These are phyloP conservation scores for Melampsora abietis-canadensis DNA, from an alignment of 1,284 basidiomycete species.

Conservation along the genomic window DNA sequence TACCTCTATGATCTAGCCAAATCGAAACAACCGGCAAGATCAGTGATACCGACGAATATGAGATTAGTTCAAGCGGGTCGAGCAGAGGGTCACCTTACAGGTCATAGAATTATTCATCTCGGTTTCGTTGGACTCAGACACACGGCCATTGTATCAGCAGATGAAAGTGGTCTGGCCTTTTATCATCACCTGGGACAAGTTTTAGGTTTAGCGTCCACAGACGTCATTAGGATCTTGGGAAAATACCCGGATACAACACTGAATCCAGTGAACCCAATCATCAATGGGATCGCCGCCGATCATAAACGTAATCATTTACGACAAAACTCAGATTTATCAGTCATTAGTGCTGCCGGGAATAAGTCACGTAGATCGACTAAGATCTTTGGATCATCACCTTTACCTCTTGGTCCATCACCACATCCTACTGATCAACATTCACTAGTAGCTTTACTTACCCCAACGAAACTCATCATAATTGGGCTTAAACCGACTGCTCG, in stretches of 20 bases:
- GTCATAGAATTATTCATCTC: constrained; percentile 79
- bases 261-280: not conserved
- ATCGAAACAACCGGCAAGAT: constrained; percentile 57
- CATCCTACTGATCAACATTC: constrained; percentile 81
- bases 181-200: constrained; percentile 94
- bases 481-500: constrained; percentile 85
- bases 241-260: constrained; percentile 68
- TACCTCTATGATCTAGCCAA: constrained; percentile 78
- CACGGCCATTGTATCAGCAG: constrained; percentile 87
- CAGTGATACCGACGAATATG: constrained; percentile 58
- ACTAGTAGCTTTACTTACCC: constrained; percentile 80
- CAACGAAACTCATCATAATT: constrained; percentile 84
- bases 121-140: constrained; percentile 90
- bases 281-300: not conserved
- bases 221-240: constrained; percentile 88
- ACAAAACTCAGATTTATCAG: constrained; percentile 27
- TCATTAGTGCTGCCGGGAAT: constrained; percentile 6
- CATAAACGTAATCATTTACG: not conserved
- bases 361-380: constrained; percentile 57
- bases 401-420: constrained; percentile 72
- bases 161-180: constrained; percentile 86
- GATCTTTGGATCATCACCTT: constrained; percentile 72
- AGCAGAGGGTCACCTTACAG: constrained; percentile 84
- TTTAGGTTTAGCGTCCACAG: constrained; percentile 89
- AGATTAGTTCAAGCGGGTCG: constrained; percentile 70